Evolutionary conservation across 1,139 yeast species (phyloP).

Genomic region (Diutina siamensis): DNA sequence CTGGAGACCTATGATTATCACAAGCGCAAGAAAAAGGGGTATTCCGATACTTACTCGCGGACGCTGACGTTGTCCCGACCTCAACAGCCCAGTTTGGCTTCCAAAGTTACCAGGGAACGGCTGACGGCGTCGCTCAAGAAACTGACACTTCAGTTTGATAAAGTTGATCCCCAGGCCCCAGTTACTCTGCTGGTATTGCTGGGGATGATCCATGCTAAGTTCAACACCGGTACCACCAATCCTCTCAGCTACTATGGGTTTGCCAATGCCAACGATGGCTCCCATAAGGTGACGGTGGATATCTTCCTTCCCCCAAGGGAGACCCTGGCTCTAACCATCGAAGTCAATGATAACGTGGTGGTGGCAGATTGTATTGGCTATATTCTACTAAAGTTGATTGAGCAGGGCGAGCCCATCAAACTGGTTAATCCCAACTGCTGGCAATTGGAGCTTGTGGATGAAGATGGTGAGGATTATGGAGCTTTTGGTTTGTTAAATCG

Average conservation of each 20-base stretch:
- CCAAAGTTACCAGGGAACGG: neutral
- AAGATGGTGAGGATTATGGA: conserved; percentile 71
- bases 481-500: conserved; percentile 62
- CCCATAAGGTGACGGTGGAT: conserved; percentile 20
- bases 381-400: conserved; percentile 28
- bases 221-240: conserved; percentile 25
- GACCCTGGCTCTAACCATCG: conserved; percentile 20
- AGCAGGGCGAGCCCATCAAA: conserved; percentile 11
- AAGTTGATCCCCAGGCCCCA: neutral
- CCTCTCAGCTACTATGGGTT: conserved; percentile 45
- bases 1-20: conserved; percentile 3
- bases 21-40: neutral
- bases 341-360: conserved; percentile 33
- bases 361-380: conserved; percentile 59
- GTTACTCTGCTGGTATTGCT: neutral
- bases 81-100: neutral
- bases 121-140: neutral
- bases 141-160: conserved; percentile 2
- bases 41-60: neutral
- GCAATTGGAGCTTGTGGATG: conserved; percentile 63
- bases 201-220: conserved; percentile 24
- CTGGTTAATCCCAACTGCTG: conserved; percentile 45
- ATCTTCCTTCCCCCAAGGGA: conserved; percentile 28
- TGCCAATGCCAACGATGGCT: conserved; percentile 22
- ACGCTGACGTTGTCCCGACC: neutral